phyloP scores from a whole-genome alignment of 495 filamentous ascomycete species.

The Trypethelium eluteriae region DNA sequence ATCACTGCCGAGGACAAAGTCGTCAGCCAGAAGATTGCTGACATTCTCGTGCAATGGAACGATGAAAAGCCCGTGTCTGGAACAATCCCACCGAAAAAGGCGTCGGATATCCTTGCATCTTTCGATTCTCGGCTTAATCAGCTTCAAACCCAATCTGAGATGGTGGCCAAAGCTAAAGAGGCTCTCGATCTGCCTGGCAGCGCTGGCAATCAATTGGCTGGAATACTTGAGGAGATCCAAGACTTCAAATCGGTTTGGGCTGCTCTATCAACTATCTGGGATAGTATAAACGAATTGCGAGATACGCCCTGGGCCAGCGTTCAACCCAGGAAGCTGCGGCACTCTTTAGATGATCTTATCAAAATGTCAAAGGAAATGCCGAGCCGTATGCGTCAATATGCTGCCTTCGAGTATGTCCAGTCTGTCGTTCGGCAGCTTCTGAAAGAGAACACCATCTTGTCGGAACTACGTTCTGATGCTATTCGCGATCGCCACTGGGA shows the following conservation, averaged over 20 bases:
- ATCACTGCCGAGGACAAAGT: slow-evolving; percentile 89
- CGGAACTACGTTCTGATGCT: slow-evolving; percentile 93
- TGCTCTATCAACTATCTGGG: slow-evolving; percentile 90
- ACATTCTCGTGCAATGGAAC: slow-evolving; percentile 78
- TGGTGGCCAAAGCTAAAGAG: slow-evolving; percentile 94
- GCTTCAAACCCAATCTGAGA: slow-evolving; percentile 77
- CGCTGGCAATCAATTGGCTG: slow-evolving; percentile 64
- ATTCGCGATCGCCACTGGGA: slow-evolving; percentile 94
- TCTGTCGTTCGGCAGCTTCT: slow-evolving; percentile 76
- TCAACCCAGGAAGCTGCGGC: slow-evolving; percentile 81
- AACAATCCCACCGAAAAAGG: slow-evolving; percentile 78
- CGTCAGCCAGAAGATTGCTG: slow-evolving; percentile 74
- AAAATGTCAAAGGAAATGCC: slow-evolving; percentile 99
- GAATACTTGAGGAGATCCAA: slow-evolving; percentile 89
- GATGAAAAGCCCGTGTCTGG: slow-evolving; percentile 95
- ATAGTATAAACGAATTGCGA: slow-evolving; percentile 84
- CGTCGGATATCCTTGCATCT: slow-evolving; percentile 64
- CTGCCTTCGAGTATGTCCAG: slow-evolving; percentile 96
- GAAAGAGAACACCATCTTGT: slow-evolving; percentile 79
- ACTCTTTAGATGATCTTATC: slow-evolving; percentile 79
- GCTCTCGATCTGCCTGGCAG: slow-evolving; percentile 81
- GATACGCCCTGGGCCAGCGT: slow-evolving; percentile 89
- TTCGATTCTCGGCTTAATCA: slow-evolving; percentile 77
- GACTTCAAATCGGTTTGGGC: slow-evolving; percentile 99
- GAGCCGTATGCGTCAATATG: slow-evolving; percentile 96